Base-by-base conservation (phyloP, 331 rosid species). In the Stylosanthes scabra region DNA sequence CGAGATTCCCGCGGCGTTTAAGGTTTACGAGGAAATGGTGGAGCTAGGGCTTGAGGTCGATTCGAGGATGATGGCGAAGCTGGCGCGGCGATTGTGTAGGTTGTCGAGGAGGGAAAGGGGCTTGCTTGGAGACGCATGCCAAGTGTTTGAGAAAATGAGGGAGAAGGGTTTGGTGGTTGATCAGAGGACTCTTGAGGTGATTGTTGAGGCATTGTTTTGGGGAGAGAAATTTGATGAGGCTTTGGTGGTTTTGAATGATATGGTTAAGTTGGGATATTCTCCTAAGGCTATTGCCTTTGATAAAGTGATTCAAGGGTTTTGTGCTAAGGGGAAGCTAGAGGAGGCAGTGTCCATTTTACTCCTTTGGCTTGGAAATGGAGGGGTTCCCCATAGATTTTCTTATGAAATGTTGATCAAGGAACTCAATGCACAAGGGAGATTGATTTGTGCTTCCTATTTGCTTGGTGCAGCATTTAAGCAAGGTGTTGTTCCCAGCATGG, bases 391-490 rank as follows among this genome's bases (percentile, higher is more conserved):
- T 79, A 71, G 75, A 62, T 3, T 28, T 14, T 71, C 78, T 73
- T 86, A 62, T 70, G 79, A 80, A 40, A 64, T 83, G 37, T 51
- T 88, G 71, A 85, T 93, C 12, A 71, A 67, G 8, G 85, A 84
- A 76, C 80, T 81, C 14, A 85, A 79, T 63, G 75, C 41, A 42
- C 88, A 54, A 20, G 89, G 86, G 25, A 76, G 76, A 73, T 3
- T 46, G 61, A 37, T 75, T 28, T 68, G 69, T 41, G 94, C 86
- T 73, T 75, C 84, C 50, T 51, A 11, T 37, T 68, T 86, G 58
- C 86, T 83, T 66, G 90, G 85, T 47, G 56, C 79, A 0, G 97
- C 91, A 10, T 31, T 93, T 76, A 93, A 93, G 89, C 83, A 65
- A 72, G 93, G 94, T 42, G 68, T 82, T 68, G 58, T 83, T 57